Conservation (phyloP, 108 stramenopile genomes). For the Phaeodactylum tricornutum region DNA sequence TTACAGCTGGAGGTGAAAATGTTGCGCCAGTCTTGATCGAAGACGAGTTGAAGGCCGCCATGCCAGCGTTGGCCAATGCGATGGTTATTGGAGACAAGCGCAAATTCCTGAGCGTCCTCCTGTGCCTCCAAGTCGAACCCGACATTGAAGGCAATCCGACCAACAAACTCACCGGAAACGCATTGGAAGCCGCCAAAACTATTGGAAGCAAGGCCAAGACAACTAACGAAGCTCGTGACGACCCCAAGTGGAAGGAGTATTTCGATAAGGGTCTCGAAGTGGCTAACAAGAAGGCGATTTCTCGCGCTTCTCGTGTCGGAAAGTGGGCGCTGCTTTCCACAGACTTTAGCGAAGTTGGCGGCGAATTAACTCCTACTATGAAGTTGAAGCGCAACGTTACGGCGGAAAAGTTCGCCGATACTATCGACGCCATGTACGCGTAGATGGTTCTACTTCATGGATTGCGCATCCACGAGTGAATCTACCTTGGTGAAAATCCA, state of each 20-base stretch:
- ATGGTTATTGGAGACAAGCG: constrained; percentile 67
- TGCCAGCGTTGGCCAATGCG: constrained; percentile 21
- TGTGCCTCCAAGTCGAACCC: constrained; percentile 17
- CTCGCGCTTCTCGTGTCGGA: constrained; percentile 55
- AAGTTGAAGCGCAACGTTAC: constrained; percentile 70
- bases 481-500: too few relatives aligned
- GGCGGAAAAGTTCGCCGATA: constrained; percentile 39
- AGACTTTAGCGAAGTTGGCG: constrained; percentile 51
- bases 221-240: constrained; percentile 38
- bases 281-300: constrained; percentile 29
- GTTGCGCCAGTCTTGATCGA: constrained; percentile 65
- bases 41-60: constrained; percentile 38
- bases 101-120: constrained; percentile 38
- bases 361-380: constrained; percentile 74
- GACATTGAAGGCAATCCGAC: constrained; percentile 12
- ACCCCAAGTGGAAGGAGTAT: constrained; percentile 21
- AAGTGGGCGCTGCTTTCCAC: constrained; percentile 42
- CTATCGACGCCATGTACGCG: constrained; percentile 28
- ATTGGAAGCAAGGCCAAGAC: constrained; percentile 13
- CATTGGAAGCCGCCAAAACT: constrained; percentile 30
- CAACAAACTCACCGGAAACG: constrained; percentile 36
- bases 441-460: too few relatives aligned
- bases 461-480: too few relatives aligned
- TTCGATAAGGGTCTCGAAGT: constrained; percentile 17
- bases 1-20: constrained; percentile 77